Percentiles rank a stretch among this genome's conserved stretches.
phyloP scores from a whole-genome alignment of 257 asterid species.

The Nicotiana undulata region DNA sequence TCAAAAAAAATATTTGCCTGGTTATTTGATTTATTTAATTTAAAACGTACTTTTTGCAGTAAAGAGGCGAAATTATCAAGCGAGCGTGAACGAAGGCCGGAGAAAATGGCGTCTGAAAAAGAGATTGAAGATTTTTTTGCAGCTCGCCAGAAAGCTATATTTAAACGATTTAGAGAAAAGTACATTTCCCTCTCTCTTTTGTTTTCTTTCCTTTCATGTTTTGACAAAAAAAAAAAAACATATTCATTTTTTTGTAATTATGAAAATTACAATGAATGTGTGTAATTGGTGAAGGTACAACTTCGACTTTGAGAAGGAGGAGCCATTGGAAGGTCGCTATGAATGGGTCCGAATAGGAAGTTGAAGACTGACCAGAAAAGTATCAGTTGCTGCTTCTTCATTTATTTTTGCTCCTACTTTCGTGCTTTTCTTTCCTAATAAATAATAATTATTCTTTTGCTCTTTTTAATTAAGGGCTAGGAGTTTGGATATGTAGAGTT shows the following conservation, averaged over 20 bases:
- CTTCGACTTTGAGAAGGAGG: conserved; percentile 25
- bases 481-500: too few species aligned
- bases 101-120: conserved; percentile 36
- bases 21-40: too few species aligned
- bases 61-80: conserved; percentile 25
- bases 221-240: too few species aligned
- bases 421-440: not conserved
- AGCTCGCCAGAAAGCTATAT: conserved; percentile 30
- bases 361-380: not conserved
- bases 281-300: conserved; percentile 11
- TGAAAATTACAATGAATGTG: too few species aligned
- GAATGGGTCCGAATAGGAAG: conserved; percentile 15
- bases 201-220: too few species aligned
- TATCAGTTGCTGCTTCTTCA: too few species aligned
- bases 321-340: conserved; percentile 27
- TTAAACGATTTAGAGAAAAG: conserved; percentile 37
- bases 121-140: conserved; percentile 58
- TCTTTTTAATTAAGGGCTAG: too few species aligned
- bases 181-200: not conserved
- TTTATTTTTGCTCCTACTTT: not conserved
- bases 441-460: too few species aligned
- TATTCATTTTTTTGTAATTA: too few species aligned
- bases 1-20: not conserved
- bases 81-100: conserved; percentile 21
- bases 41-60: conserved; percentile 15